These are phyloP conservation scores for Hsuehochloa calcarea DNA, from an alignment of 176 grass and related monocot species.

Conservation along the genomic window DNA sequence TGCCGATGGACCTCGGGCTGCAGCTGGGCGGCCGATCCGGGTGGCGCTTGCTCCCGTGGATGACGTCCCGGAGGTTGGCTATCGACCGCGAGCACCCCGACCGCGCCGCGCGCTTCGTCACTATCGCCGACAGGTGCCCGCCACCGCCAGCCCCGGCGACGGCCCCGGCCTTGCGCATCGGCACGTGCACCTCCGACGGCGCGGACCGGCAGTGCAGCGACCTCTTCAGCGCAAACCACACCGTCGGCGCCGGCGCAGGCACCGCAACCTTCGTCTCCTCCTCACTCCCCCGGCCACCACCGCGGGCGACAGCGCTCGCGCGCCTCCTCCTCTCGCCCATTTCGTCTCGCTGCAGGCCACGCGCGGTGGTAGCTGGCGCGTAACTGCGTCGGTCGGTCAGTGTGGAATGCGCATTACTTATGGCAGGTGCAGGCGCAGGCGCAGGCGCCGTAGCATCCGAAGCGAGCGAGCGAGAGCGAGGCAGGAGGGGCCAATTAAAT, in stretches of 20 bases:
- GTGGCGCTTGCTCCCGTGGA: slow-evolving; percentile 98
- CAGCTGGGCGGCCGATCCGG: slow-evolving; percentile 68
- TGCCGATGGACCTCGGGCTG: slow-evolving; percentile 95
- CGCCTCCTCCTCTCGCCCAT: slow-evolving; percentile 55
- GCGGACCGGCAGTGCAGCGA: slow-evolving; percentile 91
- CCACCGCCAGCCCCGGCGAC: not conserved
- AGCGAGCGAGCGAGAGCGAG: not conserved
- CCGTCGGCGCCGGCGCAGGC: slow-evolving; percentile 46
- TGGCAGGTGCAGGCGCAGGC: not conserved
- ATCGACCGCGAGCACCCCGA: slow-evolving; percentile 92
- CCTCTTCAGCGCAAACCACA: slow-evolving; percentile 86
- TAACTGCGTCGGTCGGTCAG: slow-evolving; percentile 4
- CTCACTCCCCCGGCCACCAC: not conserved
- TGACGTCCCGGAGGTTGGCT: slow-evolving; percentile 90
- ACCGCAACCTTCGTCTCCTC: slow-evolving; percentile 33
- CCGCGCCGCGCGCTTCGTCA: slow-evolving; percentile 59
- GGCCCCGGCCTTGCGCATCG: slow-evolving; percentile 45
- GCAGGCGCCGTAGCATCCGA: slow-evolving; percentile 16
- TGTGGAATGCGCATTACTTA: slow-evolving; percentile 9
- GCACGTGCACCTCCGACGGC: slow-evolving; percentile 86
- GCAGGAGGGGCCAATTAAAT: slow-evolving; percentile 34
- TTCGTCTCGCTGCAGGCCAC: not conserved
- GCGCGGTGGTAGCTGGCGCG: not conserved
- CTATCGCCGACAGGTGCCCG: slow-evolving; percentile 48
- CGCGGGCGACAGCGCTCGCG: not conserved